phyloP scores from a whole-genome alignment of 345 rosid species.

The Fremontodendron californicum region DNA sequence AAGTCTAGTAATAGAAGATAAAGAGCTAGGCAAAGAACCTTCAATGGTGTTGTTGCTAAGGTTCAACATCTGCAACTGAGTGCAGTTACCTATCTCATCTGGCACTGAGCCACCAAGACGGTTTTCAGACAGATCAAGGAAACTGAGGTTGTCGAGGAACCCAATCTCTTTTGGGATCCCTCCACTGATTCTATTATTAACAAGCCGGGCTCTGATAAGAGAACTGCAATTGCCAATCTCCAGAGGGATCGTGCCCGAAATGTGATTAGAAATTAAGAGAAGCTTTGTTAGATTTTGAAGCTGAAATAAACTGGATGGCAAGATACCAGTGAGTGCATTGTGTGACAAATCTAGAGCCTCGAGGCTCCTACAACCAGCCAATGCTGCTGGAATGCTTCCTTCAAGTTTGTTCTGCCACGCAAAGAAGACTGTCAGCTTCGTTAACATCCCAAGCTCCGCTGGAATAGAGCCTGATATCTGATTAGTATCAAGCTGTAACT shows the following conservation, averaged over 20 bases:
- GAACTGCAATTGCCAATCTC: conserved; percentile 68
- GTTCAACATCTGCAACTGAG: conserved; percentile 60
- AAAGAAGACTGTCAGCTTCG: conserved; percentile 59
- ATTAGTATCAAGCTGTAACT: conserved; percentile 77
- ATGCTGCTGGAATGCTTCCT: conserved; percentile 61
- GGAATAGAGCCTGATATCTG: conserved; percentile 73
- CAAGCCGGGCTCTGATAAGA: conserved; percentile 60
- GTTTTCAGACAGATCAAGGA: conserved; percentile 70
- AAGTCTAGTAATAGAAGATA: conserved; percentile 56
- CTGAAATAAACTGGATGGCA: conserved; percentile 65
- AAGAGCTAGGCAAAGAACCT: conserved; percentile 60
- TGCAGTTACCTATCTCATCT: conserved; percentile 66
- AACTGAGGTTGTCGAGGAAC: conserved; percentile 53
- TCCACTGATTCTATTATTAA: conserved; percentile 55
- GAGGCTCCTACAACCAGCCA: conserved; percentile 61
- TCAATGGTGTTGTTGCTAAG: conserved; percentile 77
- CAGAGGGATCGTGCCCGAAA: conserved; percentile 62
- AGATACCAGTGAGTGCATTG: conserved; percentile 60
- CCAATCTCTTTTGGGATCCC: conserved; percentile 64
- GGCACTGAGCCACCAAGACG: conserved; percentile 60
- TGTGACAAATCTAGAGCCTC: conserved; percentile 67
- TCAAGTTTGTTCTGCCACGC: conserved; percentile 79
- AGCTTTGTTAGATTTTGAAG: conserved; percentile 68
- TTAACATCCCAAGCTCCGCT: conserved; percentile 59
- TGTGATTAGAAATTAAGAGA: conserved; percentile 64